Conservation (phyloP, 2,329 filamentous ascomycete genomes). For the Thyridium curvatum region DNA sequence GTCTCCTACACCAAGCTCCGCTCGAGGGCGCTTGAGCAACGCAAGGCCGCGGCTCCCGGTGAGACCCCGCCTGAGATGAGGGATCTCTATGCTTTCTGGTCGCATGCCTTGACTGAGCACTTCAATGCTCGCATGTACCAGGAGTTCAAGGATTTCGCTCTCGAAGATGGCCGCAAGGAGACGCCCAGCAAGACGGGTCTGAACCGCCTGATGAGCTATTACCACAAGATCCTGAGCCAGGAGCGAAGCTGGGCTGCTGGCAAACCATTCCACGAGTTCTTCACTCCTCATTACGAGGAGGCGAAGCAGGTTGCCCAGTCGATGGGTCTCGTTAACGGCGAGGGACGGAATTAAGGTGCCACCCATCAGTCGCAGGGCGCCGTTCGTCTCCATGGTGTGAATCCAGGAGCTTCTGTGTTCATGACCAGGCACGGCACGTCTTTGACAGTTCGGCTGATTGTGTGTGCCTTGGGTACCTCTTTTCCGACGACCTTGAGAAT, state of each 20-base stretch:
- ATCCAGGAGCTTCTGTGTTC: too few relatives aligned
- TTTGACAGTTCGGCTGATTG: too few relatives aligned
- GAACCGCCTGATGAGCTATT: conserved; percentile 58
- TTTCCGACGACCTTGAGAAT: too few relatives aligned
- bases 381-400: too few relatives aligned
- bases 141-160: conserved; percentile 63
- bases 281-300: conserved; percentile 18
- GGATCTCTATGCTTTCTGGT: conserved; percentile 69
- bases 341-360: background rate
- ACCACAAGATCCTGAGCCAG: conserved; percentile 29
- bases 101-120: conserved; percentile 63
- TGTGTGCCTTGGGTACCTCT: too few relatives aligned
- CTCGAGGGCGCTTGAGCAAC: conserved; percentile 28
- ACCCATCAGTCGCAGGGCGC: too few relatives aligned
- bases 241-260: conserved; percentile 14
- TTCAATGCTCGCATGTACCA: conserved; percentile 72
- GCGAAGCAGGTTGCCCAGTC: conserved; percentile 12
- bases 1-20: conserved; percentile 27
- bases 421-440: too few relatives aligned
- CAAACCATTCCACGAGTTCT: conserved; percentile 18
- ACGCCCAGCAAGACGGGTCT: conserved; percentile 47
- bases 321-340: conserved; percentile 5
- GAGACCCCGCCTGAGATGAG: conserved; percentile 51
- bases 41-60: conserved; percentile 22
- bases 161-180: conserved; percentile 52